phyloP scores from a whole-genome alignment of 148 eudicot genomes.

The Rhododendron griersonianum region DNA sequence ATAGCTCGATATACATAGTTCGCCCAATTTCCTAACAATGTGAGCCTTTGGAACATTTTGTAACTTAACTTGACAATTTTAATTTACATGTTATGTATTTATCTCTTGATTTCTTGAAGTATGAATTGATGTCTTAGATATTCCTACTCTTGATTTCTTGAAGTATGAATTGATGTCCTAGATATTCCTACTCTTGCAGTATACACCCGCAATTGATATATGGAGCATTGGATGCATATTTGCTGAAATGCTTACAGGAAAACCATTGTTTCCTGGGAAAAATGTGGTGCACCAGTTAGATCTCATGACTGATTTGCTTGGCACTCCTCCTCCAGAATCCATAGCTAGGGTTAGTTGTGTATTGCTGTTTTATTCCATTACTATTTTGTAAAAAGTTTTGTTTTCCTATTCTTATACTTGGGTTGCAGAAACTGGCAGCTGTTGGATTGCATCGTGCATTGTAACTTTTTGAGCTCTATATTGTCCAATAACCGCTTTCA shows the following conservation, averaged over 20 bases:
- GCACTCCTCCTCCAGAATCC: conserved; percentile 47
- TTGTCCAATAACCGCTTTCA: neutral
- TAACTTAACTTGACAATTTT: neutral
- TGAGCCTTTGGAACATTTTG: neutral
- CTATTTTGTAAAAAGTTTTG: too few species aligned
- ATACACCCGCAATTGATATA: conserved; percentile 53
- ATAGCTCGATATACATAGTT: neutral
- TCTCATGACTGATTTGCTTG: conserved; percentile 53
- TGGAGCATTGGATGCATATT: conserved; percentile 60
- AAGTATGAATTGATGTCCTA: neutral
- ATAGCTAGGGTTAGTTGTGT: conserved; percentile 38
- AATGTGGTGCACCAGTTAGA: conserved; percentile 53
- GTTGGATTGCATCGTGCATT: too few species aligned
- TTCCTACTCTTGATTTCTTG: neutral
- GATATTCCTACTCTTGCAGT: conserved; percentile 27
- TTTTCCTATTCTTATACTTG: neutral
- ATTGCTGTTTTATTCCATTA: neutral
- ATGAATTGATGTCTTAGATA: too few species aligned
- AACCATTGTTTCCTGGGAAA: conserved; percentile 49
- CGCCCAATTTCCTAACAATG: neutral
- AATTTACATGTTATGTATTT: neutral
- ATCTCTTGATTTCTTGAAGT: neutral
- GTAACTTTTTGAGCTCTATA: neutral
- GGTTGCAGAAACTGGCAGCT: neutral
- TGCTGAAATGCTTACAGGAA: conserved; percentile 49